These are phyloP conservation scores for Mollisiaceae sp. DNA, from an alignment of 2,329 filamentous ascomycete genomes.

Conservation along the genomic window DNA sequence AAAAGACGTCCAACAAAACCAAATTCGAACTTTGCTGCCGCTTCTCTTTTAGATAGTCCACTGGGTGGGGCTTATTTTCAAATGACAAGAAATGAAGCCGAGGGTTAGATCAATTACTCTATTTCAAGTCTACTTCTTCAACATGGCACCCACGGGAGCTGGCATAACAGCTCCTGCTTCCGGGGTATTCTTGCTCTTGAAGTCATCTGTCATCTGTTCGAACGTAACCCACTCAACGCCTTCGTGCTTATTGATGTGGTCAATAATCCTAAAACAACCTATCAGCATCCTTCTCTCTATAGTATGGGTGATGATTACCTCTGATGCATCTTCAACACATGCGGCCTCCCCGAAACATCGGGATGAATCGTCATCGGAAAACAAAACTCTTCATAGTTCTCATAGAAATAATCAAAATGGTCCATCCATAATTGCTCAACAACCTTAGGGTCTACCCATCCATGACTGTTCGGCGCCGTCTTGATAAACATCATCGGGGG, in stretches of 20 bases:
- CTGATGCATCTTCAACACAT: constrained; percentile 76
- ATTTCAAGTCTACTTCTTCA: constrained; percentile 18
- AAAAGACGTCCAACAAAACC: no score
- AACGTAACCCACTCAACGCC: constrained; percentile 72
- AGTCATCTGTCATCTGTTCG: constrained; percentile 74
- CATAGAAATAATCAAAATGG: constrained; percentile 76
- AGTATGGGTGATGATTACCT: constrained; percentile 48
- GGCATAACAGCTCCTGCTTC: constrained; percentile 66
- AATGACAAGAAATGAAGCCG: neutral
- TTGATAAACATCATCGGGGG: constrained; percentile 78
- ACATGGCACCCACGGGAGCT: constrained; percentile 41
- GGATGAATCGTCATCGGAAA: constrained; percentile 81
- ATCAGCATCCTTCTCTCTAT: constrained; percentile 67
- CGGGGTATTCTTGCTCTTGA: constrained; percentile 67
- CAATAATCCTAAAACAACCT: constrained; percentile 71
- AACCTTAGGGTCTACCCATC: constrained; percentile 58
- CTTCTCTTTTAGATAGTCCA: no score
- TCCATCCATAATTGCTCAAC: constrained; percentile 50
- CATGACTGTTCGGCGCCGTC: constrained; percentile 66
- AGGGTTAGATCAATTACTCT: neutral
- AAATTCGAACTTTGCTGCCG: no score
- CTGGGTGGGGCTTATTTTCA: no score
- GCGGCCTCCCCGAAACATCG: constrained; percentile 73
- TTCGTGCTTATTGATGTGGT: constrained; percentile 67
- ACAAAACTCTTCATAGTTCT: constrained; percentile 77